Evolutionary conservation across 179 eudicot species (phyloP), one percentile per base, ranked within the genome.

Genomic region (Beta lomatogona): DNA sequence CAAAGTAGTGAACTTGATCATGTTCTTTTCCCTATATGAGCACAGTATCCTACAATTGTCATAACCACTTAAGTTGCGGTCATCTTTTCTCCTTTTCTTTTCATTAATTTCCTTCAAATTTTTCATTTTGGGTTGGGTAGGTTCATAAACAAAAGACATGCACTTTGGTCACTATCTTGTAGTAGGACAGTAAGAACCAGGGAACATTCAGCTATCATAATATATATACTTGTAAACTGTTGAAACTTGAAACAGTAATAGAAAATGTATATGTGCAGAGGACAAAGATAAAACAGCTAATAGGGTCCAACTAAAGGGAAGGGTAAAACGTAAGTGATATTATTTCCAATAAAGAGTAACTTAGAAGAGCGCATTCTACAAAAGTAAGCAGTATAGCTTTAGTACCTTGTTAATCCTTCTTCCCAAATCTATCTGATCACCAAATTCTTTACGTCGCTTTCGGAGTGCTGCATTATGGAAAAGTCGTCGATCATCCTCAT

Each of bases 401-500:
- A 61, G 48, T 90, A 93, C 97, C 93, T 88, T 88, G 82, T 82
- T 84, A 50, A 60, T 76, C 88, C 88, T 86, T 81, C 84, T 87
- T 22, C 78, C 83, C 22, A 78, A 67, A 80, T 89, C 91, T 75
- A 83, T 77, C 74, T 70, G 87, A 83, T 90, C 94, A 61, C 92
- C 92, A 67, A 85, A 80, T 85, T 94, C 97, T 88, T 88, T 94
- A n/a, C 97, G 87, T 48, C 93, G 93, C 85, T 94, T 94, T 70
- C 97, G 87, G 41, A 90, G 90, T 67, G 92, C 81, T 76, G 97
- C 89, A 82, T 91, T 89, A 80, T 90, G 93, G 83, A 94, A 94
- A 63, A 94, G 92, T 81, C 97, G 87, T 64, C 89, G 87, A 61
- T 94, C 96, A 87, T 94, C 97, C 87, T 93, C 97, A 21, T 87